Evolutionary conservation across 345 rosid species (phyloP).

Genomic region (Bretschneidera sinensis): DNA sequence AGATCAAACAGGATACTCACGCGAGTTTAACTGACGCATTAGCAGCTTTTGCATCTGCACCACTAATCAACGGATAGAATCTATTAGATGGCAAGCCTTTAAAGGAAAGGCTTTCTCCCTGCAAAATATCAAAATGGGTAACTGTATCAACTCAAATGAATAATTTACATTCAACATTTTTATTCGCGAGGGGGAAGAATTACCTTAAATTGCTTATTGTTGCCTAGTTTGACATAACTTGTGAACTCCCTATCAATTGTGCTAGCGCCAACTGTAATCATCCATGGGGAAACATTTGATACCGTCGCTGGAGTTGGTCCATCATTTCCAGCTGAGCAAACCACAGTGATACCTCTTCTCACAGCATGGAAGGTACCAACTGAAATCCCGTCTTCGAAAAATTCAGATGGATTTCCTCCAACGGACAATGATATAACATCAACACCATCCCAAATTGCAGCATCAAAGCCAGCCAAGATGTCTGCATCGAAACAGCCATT

Average conservation of each 20-base stretch:
- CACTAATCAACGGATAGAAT: constrained; percentile 48
- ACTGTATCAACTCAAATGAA: constrained; percentile 5
- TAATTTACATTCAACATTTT: too few species aligned
- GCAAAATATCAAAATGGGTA: neutral
- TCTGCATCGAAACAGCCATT: constrained; percentile 47
- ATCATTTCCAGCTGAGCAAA: constrained; percentile 52
- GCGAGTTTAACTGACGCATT: constrained; percentile 29
- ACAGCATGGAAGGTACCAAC: constrained; percentile 43
- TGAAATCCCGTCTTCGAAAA: constrained; percentile 26
- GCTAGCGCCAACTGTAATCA: constrained; percentile 72
- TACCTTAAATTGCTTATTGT: constrained; percentile 60
- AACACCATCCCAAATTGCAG: constrained; percentile 51
- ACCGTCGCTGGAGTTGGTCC: constrained; percentile 61
- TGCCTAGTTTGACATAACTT: constrained; percentile 41
- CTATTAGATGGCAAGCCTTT: constrained; percentile 28
- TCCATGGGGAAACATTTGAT: constrained; percentile 67
- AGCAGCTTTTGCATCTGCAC: constrained; percentile 33
- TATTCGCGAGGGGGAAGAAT: neutral
- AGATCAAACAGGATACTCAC: constrained; percentile 32
- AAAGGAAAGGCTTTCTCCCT: constrained; percentile 68
- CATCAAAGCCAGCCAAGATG: constrained; percentile 49
- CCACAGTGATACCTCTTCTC: constrained; percentile 29
- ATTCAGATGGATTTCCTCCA: constrained; percentile 25
- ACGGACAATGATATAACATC: constrained; percentile 51
- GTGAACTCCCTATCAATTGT: constrained; percentile 64